Base-by-base conservation (phyloP, 2,329 filamentous ascomycete species). In the Trichoderma semiorbis region DNA sequence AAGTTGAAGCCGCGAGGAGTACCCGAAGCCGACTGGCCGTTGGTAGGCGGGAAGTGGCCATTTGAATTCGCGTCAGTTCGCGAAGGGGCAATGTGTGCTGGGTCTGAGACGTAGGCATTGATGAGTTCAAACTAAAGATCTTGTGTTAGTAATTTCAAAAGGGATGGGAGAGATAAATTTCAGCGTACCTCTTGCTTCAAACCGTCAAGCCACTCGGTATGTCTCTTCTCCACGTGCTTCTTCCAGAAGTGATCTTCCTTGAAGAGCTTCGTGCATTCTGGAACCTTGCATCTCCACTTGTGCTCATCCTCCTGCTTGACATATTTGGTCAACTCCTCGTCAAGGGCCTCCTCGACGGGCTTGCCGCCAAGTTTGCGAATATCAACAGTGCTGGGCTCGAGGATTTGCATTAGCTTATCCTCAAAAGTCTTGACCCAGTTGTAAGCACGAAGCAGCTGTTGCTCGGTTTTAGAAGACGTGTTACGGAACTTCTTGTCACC, bases 381-480 rank as follows among this genome's bases (percentile, higher is more conserved):
- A 78, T 98, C 94, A 28, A 93, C 92, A 64, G 91, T 90, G 69
- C 96, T 93, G 0, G 96, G 96, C 75, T 98, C 95, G 16, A 99
- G 86, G 61, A 98, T 92, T 80, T 98, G 95, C 79, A 93, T 85
- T 66, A 99, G 88, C 84, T 99, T 99, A 79, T 99, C 96, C 79
- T 99, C 96, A 78, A 97, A 99, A 0, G 96, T 98, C 84, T 93
- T 97, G 73, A 99, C 97, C 96, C 97, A 99, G 79, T 98, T 99
- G 84, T 94, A 98, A 0, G 96, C 96, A 71, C 95, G 92, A 78
- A 97, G 93, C 16, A 98, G 89, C 79, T 98, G 96, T 80, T 97
- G 94, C 77, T 97, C 94, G 5, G 91, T 90, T 84, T 97, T 97
- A 65, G 87, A 90, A 28, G 87, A 87, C 18, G 90, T 86, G 72